Conservation (phyloP, 306 rosid genomes). For the Vigna angularis region DNA sequence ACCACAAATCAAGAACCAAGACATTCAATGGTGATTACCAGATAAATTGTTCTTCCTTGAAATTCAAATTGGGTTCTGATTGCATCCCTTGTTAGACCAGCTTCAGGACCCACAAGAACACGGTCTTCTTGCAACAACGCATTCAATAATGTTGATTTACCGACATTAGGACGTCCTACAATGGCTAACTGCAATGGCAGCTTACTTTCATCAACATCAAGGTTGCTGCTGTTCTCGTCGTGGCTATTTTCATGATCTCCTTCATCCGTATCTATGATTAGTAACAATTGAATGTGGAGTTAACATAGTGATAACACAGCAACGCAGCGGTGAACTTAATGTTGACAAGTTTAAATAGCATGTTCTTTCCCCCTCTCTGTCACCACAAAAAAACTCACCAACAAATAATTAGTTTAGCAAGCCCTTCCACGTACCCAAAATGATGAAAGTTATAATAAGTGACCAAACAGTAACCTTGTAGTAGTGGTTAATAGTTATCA, state of each 20-base stretch:
- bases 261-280: conserved; percentile 61
- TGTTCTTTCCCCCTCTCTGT: neutral
- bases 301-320: conserved; percentile 21
- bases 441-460: neutral
- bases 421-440: neutral
- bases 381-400: conserved; percentile 1
- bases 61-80: conserved; percentile 89
- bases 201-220: conserved; percentile 70
- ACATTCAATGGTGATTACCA: conserved; percentile 52
- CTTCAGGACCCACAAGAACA: conserved; percentile 96
- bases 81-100: conserved; percentile 96
- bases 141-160: conserved; percentile 91
- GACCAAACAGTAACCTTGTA: conserved; percentile 2
- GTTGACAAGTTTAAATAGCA: conserved; percentile 24
- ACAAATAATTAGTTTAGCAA: conserved; percentile 17
- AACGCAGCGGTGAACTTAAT: conserved; percentile 8
- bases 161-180: conserved; percentile 97
- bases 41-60: conserved; percentile 84
- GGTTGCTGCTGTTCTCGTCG: conserved; percentile 42
- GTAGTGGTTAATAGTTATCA: neutral
- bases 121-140: conserved; percentile 92
- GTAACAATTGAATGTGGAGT: conserved; percentile 34
- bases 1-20: conserved; percentile 31
- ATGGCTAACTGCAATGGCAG: conserved; percentile 86
- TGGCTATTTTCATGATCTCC: conserved; percentile 46